Conservation (phyloP, 768 basidiomycete genomes). For the Kwoniella dendrophila region DNA sequence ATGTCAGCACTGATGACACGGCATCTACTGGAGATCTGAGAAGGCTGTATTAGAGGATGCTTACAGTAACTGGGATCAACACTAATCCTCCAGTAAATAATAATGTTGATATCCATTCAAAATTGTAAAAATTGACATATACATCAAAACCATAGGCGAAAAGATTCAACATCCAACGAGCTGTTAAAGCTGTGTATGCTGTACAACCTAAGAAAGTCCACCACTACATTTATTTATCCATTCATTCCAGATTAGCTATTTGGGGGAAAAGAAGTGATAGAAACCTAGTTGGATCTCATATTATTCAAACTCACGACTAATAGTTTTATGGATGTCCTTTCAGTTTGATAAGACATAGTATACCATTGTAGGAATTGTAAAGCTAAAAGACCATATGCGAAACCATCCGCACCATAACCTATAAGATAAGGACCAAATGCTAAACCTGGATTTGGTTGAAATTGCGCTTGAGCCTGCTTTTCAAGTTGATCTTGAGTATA, state of each 20-base stretch:
- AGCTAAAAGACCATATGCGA: conserved; percentile 14
- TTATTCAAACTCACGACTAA: conserved; percentile 13
- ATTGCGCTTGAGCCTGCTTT: background rate
- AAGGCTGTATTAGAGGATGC: no score
- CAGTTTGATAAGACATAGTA: conserved; percentile 3
- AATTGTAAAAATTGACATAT: conserved; percentile 18
- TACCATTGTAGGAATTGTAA: conserved; percentile 22
- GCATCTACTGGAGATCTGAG: no score
- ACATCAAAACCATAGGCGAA: conserved; percentile 17
- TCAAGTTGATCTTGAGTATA: background rate
- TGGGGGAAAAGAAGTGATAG: background rate
- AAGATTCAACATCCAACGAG: conserved; percentile 14
- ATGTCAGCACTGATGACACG: no score
- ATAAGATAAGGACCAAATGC: conserved; percentile 21
- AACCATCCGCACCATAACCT: conserved; percentile 16
- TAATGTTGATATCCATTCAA: conserved; percentile 8
- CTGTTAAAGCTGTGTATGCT: conserved; percentile 6
- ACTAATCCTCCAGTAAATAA: conserved; percentile 1
- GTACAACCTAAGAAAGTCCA: conserved; percentile 5
- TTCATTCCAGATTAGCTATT: background rate
- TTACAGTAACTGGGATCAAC: conserved; percentile 13
- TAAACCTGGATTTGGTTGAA: background rate
- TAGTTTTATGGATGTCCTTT: conserved; percentile 1
- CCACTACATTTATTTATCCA: background rate
- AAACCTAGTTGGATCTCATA: no score